A percentile compares a stretch with the other conserved stretches of the same genome.
These are phyloP conservation scores for Mycena filopes DNA, from an alignment of 768 basidiomycete species.

Conservation along the genomic window DNA sequence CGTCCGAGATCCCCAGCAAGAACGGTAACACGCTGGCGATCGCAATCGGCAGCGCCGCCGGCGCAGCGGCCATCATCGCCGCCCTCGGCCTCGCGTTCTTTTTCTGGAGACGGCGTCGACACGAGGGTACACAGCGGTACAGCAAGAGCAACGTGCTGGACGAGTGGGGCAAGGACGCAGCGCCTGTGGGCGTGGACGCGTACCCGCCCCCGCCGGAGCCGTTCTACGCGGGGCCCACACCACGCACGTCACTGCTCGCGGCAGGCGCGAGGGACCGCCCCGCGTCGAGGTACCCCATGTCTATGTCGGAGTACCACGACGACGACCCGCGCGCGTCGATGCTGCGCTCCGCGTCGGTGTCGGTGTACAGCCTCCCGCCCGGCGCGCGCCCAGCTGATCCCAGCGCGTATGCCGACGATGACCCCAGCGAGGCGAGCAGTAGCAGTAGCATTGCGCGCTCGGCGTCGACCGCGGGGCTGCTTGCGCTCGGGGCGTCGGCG, in stretches of 20 bases:
- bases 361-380: neutral
- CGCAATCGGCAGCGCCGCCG: constrained; percentile 11
- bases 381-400: neutral
- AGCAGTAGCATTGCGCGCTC: constrained; percentile 7
- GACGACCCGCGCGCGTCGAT: neutral
- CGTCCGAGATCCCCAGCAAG: too few species aligned
- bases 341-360: neutral
- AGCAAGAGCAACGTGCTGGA: neutral
- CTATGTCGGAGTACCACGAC: neutral
- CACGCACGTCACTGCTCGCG: constrained; percentile 1
- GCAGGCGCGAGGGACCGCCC: neutral
- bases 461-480: neutral
- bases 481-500: neutral
- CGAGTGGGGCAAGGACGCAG: constrained; percentile 20
- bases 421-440: constrained; percentile 2
- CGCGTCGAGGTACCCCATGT: neutral
- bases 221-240: neutral
- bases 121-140: neutral
- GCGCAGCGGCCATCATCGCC: constrained; percentile 6
- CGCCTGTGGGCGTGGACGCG: constrained; percentile 5
- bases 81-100: constrained; percentile 28
- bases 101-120: constrained; percentile 23
- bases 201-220: constrained; percentile 10
- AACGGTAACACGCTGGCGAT: constrained; percentile 1
- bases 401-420: neutral